Percentiles rank a stretch among this genome's conserved stretches.
Conservation (phyloP, 2,329 filamentous ascomycete species). For the Malbranchea cinnamomea region DNA sequence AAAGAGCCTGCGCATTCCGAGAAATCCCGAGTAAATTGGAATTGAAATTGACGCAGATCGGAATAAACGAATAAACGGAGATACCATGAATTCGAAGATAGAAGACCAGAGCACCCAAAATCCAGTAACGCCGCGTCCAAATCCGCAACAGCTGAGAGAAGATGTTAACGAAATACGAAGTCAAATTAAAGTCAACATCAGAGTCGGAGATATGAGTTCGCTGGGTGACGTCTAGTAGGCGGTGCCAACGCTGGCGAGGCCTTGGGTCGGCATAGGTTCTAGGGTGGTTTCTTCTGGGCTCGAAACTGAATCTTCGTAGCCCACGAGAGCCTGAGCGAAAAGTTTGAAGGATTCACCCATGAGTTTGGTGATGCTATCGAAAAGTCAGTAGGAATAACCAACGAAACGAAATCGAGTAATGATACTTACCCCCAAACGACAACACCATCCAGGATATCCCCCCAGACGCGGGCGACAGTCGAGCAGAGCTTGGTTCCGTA, state of each 20-base stretch:
- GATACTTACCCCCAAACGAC: slow-evolving; percentile 96
- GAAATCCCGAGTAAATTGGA: slow-evolving; percentile 3
- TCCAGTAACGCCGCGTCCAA: slow-evolving; percentile 14
- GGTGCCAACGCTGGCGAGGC: slow-evolving; percentile 28
- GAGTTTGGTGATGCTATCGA: slow-evolving; percentile 46
- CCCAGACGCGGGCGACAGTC: slow-evolving; percentile 91
- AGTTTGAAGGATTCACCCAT: slow-evolving; percentile 98
- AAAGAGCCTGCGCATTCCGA: slow-evolving; percentile 2
- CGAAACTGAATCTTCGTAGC: slow-evolving; percentile 57
- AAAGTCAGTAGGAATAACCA: slow-evolving; percentile 28
- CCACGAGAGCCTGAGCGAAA: slow-evolving; percentile 83
- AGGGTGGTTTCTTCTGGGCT: slow-evolving; percentile 21
- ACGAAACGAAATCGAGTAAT: slow-evolving; percentile 1
- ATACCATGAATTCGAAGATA: neutral
- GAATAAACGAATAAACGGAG: slow-evolving; percentile 1
- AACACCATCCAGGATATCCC: slow-evolving; percentile 94
- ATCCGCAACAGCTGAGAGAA: neutral
- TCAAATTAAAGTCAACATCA: no score
- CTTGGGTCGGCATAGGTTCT: slow-evolving; percentile 29
- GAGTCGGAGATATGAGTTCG: slow-evolving; percentile 10
- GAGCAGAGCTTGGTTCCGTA: slow-evolving; percentile 76
- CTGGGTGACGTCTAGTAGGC: slow-evolving; percentile 20
- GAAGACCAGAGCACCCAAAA: slow-evolving; percentile 2
- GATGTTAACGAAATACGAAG: neutral
- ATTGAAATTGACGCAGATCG: slow-evolving; percentile 3